Conservation (phyloP, 2,329 filamentous ascomycete genomes). For the Trichophyton rubrum region DNA sequence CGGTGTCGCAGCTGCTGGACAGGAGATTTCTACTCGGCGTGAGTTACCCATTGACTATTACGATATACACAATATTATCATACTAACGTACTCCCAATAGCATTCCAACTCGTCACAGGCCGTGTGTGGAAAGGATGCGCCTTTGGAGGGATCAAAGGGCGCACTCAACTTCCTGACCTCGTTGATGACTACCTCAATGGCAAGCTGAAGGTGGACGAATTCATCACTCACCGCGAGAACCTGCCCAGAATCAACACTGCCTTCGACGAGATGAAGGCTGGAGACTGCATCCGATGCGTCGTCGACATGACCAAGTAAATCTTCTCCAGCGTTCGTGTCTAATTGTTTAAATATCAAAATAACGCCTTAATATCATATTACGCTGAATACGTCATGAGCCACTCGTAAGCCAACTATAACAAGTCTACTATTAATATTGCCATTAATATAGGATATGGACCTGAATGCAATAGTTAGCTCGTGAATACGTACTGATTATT, state of each 20-base stretch:
- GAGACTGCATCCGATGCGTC: constrained; percentile 93
- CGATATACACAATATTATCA: not conserved
- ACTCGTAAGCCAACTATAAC: no score
- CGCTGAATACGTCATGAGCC: no score
- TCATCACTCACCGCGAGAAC: constrained; percentile 89
- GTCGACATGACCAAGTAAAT: constrained; percentile 47
- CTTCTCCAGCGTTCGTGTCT: no score
- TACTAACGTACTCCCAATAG: constrained; percentile 33
- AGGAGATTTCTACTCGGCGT: constrained; percentile 91
- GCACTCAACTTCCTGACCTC: constrained; percentile 75
- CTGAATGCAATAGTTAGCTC: no score
- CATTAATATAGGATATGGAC: no score
- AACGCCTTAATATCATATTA: no score
- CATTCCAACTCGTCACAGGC: constrained; percentile 96
- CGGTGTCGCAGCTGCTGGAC: constrained; percentile 87
- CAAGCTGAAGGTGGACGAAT: constrained; percentile 94
- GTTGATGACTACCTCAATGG: constrained; percentile 83
- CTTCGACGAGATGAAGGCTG: constrained; percentile 87
- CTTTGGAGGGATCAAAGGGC: constrained; percentile 96
- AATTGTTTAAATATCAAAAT: no score
- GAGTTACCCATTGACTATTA: constrained; percentile 34
- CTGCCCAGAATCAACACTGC: constrained; percentile 76
- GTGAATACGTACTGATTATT: no score
- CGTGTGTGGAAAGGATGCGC: constrained; percentile 97
- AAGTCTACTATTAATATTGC: no score